Evolutionary conservation across 352 stramenopile species (phyloP), one percentile per base, ranked within the genome.

Genomic region (Albugo candida): DNA sequence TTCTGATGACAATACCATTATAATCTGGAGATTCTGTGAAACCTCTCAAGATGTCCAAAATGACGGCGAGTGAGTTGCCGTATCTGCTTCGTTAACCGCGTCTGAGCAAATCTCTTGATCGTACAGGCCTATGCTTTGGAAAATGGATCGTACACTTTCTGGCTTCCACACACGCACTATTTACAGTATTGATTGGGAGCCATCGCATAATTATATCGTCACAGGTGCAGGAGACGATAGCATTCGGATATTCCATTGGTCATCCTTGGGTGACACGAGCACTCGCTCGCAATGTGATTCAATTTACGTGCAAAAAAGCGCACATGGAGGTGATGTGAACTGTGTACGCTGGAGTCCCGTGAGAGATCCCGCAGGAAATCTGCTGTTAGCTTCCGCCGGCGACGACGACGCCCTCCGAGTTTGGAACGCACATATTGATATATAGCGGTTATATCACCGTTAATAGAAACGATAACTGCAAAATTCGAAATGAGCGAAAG

Each of bases 111-210:
- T n/a, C n/a, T n/a, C n/a, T n/a, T n/a, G n/a, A n/a, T 45, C n/a
- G n/a, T n/a, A n/a, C n/a, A 79, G 59, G 21, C 51, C 58, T 37
- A 79, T 59, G 65, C 60, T 88, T 24, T 97, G 87, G 86, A 81
- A 73, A 52, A 79, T 81, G 47, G 75, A 81, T 0, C 63, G 82
- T 0, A 69, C 66, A 36, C 54, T 98, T 12, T 59, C 79, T 1
- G 70, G 82, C 27, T 76, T 73, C 31, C 93, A 98, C 64, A 70
- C 79, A 16, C 70, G 71, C 39, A 85, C 84, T 1, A 79, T 98
- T 18, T 97, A 96, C 58, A 89, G 64, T 45, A 65, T 97, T 10
- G 80, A 97, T 62, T 98, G 91, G 80, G 84, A 72, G 14, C 66
- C 67, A 13, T 64, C 82, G 5, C 75, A 89, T 50, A 77, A 93